A percentile compares a stretch with the other conserved stretches of the same genome.
Evolutionary conservation across 1,284 basidiomycete genomes (phyloP).

Genomic region (Flammula alnicola): DNA sequence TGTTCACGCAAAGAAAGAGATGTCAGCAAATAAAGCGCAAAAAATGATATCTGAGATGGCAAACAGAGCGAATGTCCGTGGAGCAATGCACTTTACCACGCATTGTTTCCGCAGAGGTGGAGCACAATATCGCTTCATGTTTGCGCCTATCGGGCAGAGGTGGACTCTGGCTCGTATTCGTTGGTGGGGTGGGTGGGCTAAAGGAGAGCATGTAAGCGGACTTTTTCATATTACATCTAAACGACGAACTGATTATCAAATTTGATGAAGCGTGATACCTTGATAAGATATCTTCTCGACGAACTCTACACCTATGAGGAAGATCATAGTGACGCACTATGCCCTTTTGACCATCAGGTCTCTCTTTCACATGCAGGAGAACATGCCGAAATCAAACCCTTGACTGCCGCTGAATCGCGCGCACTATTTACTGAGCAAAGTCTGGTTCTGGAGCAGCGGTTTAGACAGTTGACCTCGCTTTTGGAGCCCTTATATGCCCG

Average conservation of each 20-base stretch:
- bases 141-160: conserved; percentile 28
- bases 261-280: conserved; percentile 25
- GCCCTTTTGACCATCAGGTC: conserved; percentile 3
- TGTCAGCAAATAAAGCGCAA: too few species aligned
- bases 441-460: too few species aligned
- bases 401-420: too few species aligned
- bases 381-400: too few species aligned
- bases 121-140: conserved; percentile 35
- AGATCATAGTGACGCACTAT: conserved; percentile 16
- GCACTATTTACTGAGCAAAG: too few species aligned
- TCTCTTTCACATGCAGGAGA: too few species aligned
- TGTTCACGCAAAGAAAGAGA: too few species aligned
- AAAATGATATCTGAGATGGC: too few species aligned
- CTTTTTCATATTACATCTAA: not conserved
- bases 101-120: conserved; percentile 36
- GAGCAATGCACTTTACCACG: too few species aligned
- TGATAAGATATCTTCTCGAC: conserved; percentile 27
- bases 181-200: conserved; percentile 37
- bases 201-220: conserved; percentile 29
- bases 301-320: conserved; percentile 22
- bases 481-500: too few species aligned
- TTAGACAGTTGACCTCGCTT: too few species aligned
- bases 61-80: too few species aligned
- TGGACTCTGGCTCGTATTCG: conserved; percentile 30
- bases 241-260: not conserved